Evolutionary conservation across 169 alveolate genomes (phyloP).

Genomic region (Plasmodium ovale): DNA sequence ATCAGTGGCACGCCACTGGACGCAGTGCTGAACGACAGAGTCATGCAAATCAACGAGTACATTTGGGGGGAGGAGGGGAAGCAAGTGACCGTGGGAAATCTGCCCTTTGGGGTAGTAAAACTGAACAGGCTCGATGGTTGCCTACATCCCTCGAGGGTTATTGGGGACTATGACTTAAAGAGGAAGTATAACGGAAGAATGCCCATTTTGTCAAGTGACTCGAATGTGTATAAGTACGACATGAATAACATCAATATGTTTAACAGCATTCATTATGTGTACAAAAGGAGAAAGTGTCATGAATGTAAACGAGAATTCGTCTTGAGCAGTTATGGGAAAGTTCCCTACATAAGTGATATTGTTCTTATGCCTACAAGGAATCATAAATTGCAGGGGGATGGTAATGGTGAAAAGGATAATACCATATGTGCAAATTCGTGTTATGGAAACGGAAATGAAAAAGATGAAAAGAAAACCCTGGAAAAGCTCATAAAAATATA

Average conservation of each 20-base stretch:
- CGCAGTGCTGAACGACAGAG: constrained; percentile 10
- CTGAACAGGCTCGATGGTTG: constrained; percentile 55
- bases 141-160: constrained; percentile 69
- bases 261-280: constrained; percentile 65
- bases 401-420: neutral
- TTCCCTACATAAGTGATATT: constrained; percentile 8
- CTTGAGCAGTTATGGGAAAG: constrained; percentile 65
- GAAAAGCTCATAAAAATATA: constrained; percentile 6
- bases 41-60: constrained; percentile 20
- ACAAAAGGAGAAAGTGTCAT: constrained; percentile 7
- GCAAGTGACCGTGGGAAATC: constrained; percentile 47
- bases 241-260: constrained; percentile 41
- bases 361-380: constrained; percentile 5
- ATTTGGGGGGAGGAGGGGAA: constrained; percentile 27
- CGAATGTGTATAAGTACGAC: constrained; percentile 62
- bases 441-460: neutral
- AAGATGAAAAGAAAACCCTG: neutral
- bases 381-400: neutral
- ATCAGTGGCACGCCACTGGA: too few species aligned
- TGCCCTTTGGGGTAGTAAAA: constrained; percentile 19
- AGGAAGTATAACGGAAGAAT: neutral
- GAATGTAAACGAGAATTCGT: constrained; percentile 19
- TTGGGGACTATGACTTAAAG: constrained; percentile 69
- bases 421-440: neutral
- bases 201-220: constrained; percentile 13